Evolutionary conservation across 129 eudicot species (phyloP).

Genomic region (Rutidosis leptorrhynchoides): DNA sequence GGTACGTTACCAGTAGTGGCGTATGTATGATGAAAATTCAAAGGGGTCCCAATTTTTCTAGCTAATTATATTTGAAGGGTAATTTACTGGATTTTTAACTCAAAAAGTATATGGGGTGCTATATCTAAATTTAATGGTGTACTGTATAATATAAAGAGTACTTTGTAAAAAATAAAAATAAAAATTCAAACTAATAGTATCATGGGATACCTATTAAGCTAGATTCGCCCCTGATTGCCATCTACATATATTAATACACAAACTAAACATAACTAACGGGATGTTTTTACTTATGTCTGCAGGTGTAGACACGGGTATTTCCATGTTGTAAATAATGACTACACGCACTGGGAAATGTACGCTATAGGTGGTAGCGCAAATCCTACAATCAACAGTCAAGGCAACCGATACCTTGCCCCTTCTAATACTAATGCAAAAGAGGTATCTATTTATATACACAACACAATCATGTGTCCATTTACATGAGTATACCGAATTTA

Average conservation of each 20-base stretch:
- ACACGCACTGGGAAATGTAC: constrained; percentile 89
- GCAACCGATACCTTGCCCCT: constrained; percentile 77
- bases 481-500: not conserved
- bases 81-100: too few relatives aligned
- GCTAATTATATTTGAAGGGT: too few relatives aligned
- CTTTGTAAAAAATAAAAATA: too few relatives aligned
- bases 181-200: too few relatives aligned
- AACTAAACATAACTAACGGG: not conserved
- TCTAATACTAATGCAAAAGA: constrained; percentile 62
- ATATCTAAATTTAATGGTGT: too few relatives aligned
- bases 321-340: constrained; percentile 94
- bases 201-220: too few relatives aligned
- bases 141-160: too few relatives aligned
- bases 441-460: constrained; percentile 28
- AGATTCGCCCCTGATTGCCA: too few relatives aligned
- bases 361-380: constrained; percentile 89
- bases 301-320: constrained; percentile 86
- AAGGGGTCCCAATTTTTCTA: too few relatives aligned
- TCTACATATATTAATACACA: not conserved
- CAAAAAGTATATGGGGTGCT: too few relatives aligned
- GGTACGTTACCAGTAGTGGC: too few relatives aligned
- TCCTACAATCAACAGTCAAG: constrained; percentile 90
- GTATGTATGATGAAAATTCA: too few relatives aligned
- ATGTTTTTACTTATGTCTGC: constrained; percentile 2
- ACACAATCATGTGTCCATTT: not conserved